phyloP scores from a whole-genome alignment of 805 yeast genomes.

The Schizosaccharomyces cryophilus region DNA sequence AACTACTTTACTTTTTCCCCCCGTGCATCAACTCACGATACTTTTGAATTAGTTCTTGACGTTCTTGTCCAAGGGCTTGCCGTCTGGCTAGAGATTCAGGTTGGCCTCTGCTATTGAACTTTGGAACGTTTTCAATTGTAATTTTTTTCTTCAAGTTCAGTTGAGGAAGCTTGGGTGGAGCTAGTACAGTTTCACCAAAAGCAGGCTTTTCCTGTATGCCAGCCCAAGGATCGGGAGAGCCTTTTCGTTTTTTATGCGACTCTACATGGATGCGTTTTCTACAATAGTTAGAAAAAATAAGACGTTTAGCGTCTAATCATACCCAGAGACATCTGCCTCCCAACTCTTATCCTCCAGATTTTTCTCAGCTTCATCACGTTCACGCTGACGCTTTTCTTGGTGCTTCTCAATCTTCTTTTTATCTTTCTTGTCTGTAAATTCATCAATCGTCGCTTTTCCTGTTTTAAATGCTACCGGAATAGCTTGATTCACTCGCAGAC shows the following conservation, averaged over 20 bases:
- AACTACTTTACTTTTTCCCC: not conserved
- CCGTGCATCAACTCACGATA: not conserved
- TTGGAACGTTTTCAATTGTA: not conserved
- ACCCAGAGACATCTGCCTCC: not conserved
- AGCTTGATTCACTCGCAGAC: not conserved
- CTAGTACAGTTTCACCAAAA: not conserved
- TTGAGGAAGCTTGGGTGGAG: not conserved
- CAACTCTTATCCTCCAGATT: not conserved
- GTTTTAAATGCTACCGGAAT: not conserved
- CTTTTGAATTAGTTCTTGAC: not conserved
- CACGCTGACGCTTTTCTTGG: not conserved
- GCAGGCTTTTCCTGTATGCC: not conserved
- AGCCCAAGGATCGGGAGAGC: not conserved
- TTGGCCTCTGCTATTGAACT: not conserved
- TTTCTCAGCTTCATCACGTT: not conserved
- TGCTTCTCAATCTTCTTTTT: not conserved
- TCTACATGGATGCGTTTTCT: not conserved
- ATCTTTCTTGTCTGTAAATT: not conserved
- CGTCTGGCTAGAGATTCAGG: not conserved
- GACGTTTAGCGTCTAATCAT: not conserved
- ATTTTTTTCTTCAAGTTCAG: not conserved
- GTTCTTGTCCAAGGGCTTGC: not conserved
- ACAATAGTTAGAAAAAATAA: not conserved
- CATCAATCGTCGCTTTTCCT: not conserved
- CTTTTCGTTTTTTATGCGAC: not conserved